A percentile compares a stretch with the other conserved stretches of the same genome.
Conservation (phyloP, 768 basidiomycete genomes). For the Phaffia tasmanica region DNA sequence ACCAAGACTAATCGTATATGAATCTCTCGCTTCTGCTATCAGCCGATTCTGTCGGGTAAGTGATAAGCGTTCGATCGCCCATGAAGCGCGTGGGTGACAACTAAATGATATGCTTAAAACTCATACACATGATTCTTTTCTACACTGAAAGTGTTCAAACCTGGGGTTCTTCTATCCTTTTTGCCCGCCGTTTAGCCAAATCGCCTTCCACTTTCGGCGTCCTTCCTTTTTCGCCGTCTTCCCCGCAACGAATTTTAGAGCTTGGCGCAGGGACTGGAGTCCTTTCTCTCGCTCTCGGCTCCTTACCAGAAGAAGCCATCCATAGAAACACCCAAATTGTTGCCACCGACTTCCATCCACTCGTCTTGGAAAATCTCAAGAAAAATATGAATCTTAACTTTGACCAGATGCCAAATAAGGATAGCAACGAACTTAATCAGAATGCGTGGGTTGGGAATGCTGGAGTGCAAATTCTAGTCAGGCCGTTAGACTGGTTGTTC, state of each 20-base stretch:
- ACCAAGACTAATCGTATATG: too few relatives aligned
- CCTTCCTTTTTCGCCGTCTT: constrained; percentile 34
- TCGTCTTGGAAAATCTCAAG: constrained; percentile 58
- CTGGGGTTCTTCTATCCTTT: constrained; percentile 66
- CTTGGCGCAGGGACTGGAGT: constrained; percentile 79
- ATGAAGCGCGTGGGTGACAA: constrained; percentile 18
- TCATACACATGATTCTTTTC: constrained; percentile 60
- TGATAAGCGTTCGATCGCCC: too few relatives aligned
- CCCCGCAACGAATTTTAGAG: constrained; percentile 50
- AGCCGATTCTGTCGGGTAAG: constrained; percentile 23
- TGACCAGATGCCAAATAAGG: not conserved
- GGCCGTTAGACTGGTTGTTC: constrained; percentile 18
- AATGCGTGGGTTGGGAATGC: not conserved
- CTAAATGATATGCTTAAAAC: constrained; percentile 44
- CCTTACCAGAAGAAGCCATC: constrained; percentile 37
- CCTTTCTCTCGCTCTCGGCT: constrained; percentile 58
- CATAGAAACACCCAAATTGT: constrained; percentile 38
- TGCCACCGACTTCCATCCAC: constrained; percentile 68
- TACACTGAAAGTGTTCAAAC: constrained; percentile 67
- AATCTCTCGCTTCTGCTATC: not conserved
- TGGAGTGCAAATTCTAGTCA: not conserved
- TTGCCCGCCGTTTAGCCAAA: constrained; percentile 54
- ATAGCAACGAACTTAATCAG: not conserved
- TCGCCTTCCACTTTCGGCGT: constrained; percentile 43
- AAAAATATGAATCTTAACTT: constrained; percentile 53